Conservation (phyloP, 352 stramenopile genomes). For the Phytophthora pistaciae region DNA sequence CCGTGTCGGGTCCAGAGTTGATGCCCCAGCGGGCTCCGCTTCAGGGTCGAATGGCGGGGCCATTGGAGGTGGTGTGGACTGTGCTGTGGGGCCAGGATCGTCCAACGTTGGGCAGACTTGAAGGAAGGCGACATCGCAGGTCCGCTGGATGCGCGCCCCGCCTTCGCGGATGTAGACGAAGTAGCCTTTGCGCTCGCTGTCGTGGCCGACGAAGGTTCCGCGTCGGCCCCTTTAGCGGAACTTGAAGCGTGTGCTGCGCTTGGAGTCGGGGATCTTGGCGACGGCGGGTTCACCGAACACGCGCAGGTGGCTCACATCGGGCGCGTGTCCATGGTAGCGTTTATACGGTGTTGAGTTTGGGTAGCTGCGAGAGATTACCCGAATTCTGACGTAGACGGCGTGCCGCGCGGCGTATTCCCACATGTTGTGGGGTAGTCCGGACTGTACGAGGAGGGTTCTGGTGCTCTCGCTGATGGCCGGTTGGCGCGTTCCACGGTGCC, state of each 20-base stretch:
- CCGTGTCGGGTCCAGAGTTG: no score
- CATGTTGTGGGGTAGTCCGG: constrained; percentile 2
- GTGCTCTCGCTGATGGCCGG: not conserved
- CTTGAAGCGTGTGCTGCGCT: constrained; percentile 12
- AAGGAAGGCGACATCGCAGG: constrained; percentile 1
- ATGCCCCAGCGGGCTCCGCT: no score
- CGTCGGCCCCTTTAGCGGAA: not conserved
- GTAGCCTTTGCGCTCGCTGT: not conserved
- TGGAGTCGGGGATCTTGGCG: not conserved
- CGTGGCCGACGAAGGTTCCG: constrained; percentile 1
- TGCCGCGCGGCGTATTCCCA: constrained; percentile 8
- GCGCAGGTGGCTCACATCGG: not conserved
- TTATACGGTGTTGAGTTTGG: constrained; percentile 1
- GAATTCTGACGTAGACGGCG: constrained; percentile 8
- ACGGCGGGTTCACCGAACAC: constrained; percentile 7
- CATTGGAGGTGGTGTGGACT: no score
- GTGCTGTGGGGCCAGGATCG: not conserved
- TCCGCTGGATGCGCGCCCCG: no score
- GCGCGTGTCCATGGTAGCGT: not conserved
- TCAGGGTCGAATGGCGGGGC: no score
- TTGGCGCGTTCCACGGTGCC: constrained; percentile 7
- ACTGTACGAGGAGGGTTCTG: not conserved
- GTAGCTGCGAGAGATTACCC: not conserved
- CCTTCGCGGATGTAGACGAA: no score
- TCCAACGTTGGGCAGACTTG: not conserved